phyloP scores from a whole-genome alignment of 106 monocot species.

The Phalaenopsis aphrodite region DNA sequence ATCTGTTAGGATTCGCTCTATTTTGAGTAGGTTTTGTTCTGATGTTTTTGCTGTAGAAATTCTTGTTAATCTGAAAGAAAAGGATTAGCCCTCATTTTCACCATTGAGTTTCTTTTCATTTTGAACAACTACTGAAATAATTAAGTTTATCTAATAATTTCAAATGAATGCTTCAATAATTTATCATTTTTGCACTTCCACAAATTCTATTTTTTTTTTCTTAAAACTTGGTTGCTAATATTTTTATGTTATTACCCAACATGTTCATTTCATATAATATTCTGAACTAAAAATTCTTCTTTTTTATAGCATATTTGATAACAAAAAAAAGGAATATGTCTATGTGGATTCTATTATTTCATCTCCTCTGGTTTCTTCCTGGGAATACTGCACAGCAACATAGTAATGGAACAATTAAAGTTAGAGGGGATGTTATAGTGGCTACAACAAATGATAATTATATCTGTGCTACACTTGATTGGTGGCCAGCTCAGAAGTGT shows the following conservation, averaged over 20 bases:
- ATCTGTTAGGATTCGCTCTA: too few species aligned
- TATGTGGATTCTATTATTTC: constrained; percentile 23
- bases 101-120: not conserved
- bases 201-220: too few species aligned
- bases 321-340: constrained; percentile 1
- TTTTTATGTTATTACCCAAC: too few species aligned
- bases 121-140: not conserved
- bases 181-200: too few species aligned
- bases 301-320: not conserved
- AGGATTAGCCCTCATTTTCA: not conserved
- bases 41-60: too few species aligned
- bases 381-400: constrained; percentile 23
- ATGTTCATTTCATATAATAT: not conserved
- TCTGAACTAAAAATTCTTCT: not conserved
- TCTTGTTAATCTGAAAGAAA: not conserved
- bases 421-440: constrained; percentile 35
- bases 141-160: not conserved
- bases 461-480: constrained; percentile 91
- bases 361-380: constrained; percentile 32
- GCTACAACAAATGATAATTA: constrained; percentile 64
- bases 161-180: not conserved
- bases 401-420: constrained; percentile 30
- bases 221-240: too few species aligned
- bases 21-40: too few species aligned
- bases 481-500: constrained; percentile 97